phyloP scores from a whole-genome alignment of 352 stramenopile species.

The Nannochloropsis limnetica region DNA sequence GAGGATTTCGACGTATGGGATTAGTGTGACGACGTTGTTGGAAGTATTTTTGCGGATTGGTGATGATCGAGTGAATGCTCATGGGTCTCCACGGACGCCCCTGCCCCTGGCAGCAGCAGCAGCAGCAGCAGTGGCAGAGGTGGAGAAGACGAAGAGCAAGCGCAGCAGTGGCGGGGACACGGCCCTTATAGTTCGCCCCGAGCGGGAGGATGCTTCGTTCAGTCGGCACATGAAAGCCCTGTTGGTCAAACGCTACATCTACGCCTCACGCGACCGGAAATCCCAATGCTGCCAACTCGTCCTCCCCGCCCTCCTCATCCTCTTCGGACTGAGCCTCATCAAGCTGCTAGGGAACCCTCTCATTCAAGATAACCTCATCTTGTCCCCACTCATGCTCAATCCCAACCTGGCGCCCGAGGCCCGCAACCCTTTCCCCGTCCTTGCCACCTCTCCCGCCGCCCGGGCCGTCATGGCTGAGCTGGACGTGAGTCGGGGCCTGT shows the following conservation, averaged over 20 bases:
- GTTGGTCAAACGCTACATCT: slow-evolving; percentile 65
- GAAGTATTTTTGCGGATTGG: slow-evolving; percentile 90
- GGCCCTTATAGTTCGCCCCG: background rate
- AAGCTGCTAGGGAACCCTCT: slow-evolving; percentile 57
- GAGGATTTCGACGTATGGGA: slow-evolving; percentile 75
- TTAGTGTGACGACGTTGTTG: slow-evolving; percentile 94
- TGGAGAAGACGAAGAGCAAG: slow-evolving; percentile 57
- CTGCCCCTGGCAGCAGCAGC: background rate
- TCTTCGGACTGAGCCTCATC: slow-evolving; percentile 60
- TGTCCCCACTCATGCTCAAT: slow-evolving; percentile 47
- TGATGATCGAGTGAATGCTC: slow-evolving; percentile 7
- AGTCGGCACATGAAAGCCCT: slow-evolving; percentile 60
- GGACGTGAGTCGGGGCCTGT: background rate
- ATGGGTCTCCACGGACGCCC: background rate
- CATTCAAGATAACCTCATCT: slow-evolving; percentile 38
- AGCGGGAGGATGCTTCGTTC: slow-evolving; percentile 30
- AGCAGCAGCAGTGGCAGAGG: background rate
- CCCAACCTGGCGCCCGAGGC: background rate
- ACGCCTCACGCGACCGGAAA: slow-evolving; percentile 63
- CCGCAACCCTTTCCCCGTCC: slow-evolving; percentile 39
- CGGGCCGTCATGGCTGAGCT: slow-evolving; percentile 35
- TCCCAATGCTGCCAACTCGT: slow-evolving; percentile 65
- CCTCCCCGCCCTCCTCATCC: slow-evolving; percentile 60
- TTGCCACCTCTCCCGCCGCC: background rate
- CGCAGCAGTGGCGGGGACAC: background rate